Base-by-base conservation (phyloP, 495 filamentous ascomycete species). In the Xylaria intraflava region DNA sequence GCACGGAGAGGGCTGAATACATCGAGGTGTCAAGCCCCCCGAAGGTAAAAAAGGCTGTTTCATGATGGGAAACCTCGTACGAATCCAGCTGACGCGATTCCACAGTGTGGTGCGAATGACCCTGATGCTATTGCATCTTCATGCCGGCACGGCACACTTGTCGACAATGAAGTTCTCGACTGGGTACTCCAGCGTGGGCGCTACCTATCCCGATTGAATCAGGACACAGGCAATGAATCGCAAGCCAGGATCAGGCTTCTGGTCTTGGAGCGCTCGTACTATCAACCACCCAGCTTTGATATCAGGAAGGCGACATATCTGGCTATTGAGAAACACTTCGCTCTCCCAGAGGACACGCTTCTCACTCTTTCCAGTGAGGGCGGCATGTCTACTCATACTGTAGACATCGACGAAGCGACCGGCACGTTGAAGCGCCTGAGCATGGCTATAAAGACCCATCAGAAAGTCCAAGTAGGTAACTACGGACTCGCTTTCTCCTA, bases 401-500 rank as follows among this genome's bases (percentile, higher is more conserved):
- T 39, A 8, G 46, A 49, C 20, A 23, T 49, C n/a, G 46, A 39
- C 33, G 46, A 48, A n/a, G 22, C 20, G 46, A 39, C 20, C 1
- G 46, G 33, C 11, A 27, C 7, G 16, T 6, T 11, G 22, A 38
- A 23, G 39, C 19, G 33, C 11, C 46, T 48, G 6, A 48, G 45
- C 20, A 48, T 48, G 45, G 36, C 36, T n/a, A 48, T 48, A n/a
- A 48, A 48, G 30, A 30, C 45, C 2, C 45, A 35, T 36, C 45
- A 48, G 31, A 48, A 48, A 36, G 33, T 48, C 17, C 45, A 48
- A 36, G 45, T 48, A 24, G 45, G 45, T 14, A 48, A 48, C 14
- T 48, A 48, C 30, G 45, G 45, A n/a, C 45, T 48, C 19, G 30
- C 45, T 17, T 48, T 48, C 20, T 48, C 45, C 9, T 35, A 48